Base-by-base conservation (phyloP, 768 basidiomycete species). In the Rhizopogon rudus region DNA sequence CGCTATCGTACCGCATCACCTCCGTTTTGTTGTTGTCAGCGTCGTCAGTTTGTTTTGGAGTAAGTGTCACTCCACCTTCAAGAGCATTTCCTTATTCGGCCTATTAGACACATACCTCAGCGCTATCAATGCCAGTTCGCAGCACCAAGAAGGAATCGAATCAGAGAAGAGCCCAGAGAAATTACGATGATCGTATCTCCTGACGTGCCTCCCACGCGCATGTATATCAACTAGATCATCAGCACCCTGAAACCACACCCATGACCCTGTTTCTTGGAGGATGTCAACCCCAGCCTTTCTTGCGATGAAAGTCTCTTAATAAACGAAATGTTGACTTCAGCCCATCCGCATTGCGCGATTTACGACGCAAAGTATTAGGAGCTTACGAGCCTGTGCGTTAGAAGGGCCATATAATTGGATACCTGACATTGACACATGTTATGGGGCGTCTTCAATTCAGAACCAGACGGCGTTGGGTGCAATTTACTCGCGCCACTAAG, bases 41-140 rank as follows among this genome's bases (percentile, higher is more conserved):
- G 79, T 87, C 10, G 88, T 92, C 51, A 86, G 86, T 63, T 76
- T 91, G 57, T 87, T 88, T 73, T 90, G 88, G 89, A 91, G 89
- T 91, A 65, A 44, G 87, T 79, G 40, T 55, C 51, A n/a, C 33
- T 10, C 57, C 43, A 31, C 16, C 22, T 13, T 54, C 54, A 25
- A 25, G 25, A 5, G 25, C 25, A 4, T 25, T 25, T 25, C 55
- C 37, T 60, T 44, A 29, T 40, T 16, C 40, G 33, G 5, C 49
- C n/a, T 17, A 1, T n/a, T 51, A 84, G 83, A 85, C 63, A 81
- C 83, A 3, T 85, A 85, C 61, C 71, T 85, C n/a, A 85, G 83
- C 52, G 76, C 76, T 7, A 75, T 76, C 40, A 85, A 85, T 51
- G 76, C 81, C 14, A 60, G 42, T 22, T 53, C 55, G 16, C 55